Evolutionary conservation across 1,139 yeast species (phyloP), one percentile per base, ranked within the genome.

Genomic region (Candida frijolesensis): DNA sequence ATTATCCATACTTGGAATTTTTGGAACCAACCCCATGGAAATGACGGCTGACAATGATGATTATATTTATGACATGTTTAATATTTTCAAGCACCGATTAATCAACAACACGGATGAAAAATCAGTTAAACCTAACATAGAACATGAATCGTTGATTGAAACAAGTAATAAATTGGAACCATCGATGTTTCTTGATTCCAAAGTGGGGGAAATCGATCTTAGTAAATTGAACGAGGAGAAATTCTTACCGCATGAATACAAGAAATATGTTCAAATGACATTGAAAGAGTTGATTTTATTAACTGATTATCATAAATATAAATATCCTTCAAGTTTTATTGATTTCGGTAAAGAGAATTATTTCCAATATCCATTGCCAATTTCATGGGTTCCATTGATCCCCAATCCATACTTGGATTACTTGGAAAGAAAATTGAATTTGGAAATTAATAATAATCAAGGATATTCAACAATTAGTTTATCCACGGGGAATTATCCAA

Each of bases 321-420:
- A 57, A 32, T 56, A 58, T 22, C 64, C 67, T 1, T 64, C 70
- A 3, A 67, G 75, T 44, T 67, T 66, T 49, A 49, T 71, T 15
- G 59, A 59, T 44, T 57, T 68, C 18, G 68, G 64, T 15, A 63
- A 61, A 25, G 62, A 58, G 7, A 51, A 56, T 3, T 57, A 56
- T 41, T 72, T 71, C 44, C 60, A 66, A 18, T 71, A 72, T 50
- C 65, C 71, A 0, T 63, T 76, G 19, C 81, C 81, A 0, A 58
- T 70, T 42, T 63, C 72, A 7, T 76, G 81, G 81, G 59, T 67
- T 1, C 77, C 79, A 1, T 57, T 76, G 16, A 62, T 71, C 7
- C 65, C 71, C 2, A 61, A 57, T 22, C 58, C 60, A 22, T 59
- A 64, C 49, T 57, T 67, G 39, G 55, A 55, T 18, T 58, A 59